Conservation (phyloP, 768 basidiomycete genomes). For the Tricholoma bakamatsutake region DNA sequence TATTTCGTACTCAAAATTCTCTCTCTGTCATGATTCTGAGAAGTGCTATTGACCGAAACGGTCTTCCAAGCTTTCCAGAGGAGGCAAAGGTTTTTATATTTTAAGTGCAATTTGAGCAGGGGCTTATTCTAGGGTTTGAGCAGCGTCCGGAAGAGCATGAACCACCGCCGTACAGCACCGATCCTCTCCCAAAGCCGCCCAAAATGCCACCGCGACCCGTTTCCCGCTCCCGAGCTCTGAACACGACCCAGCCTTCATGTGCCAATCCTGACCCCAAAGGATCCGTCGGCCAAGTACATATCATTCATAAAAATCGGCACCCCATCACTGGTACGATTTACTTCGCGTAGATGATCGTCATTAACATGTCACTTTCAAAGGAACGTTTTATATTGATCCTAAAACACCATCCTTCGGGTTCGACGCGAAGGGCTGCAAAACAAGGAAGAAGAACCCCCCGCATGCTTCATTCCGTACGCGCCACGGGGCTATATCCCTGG, state of each 20-base stretch:
- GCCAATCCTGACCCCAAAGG: not conserved
- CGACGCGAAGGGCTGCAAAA: constrained; percentile 17
- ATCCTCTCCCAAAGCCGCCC: not conserved
- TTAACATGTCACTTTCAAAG: constrained; percentile 15
- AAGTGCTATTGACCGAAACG: not conserved
- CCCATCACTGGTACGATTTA: not conserved
- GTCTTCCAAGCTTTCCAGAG: not conserved
- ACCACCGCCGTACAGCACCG: not conserved
- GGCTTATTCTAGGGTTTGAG: not conserved
- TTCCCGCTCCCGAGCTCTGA: not conserved
- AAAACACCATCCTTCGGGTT: constrained; percentile 22
- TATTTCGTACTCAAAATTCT: not conserved
- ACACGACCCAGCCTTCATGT: not conserved
- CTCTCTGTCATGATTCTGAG: not conserved
- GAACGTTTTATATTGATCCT: constrained; percentile 38
- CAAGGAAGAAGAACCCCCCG: constrained; percentile 22
- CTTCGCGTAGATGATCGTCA: not conserved
- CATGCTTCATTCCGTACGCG: constrained; percentile 39
- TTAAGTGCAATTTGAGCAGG: not conserved
- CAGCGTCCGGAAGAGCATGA: not conserved
- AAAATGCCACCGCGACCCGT: not conserved
- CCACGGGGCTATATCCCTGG: constrained; percentile 31
- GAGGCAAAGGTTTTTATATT: not conserved
- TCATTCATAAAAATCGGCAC: constrained; percentile 1
- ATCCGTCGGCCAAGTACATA: constrained; percentile 10